Evolutionary conservation across 768 basidiomycete species (phyloP).

Genomic region (Agaricus blazei): DNA sequence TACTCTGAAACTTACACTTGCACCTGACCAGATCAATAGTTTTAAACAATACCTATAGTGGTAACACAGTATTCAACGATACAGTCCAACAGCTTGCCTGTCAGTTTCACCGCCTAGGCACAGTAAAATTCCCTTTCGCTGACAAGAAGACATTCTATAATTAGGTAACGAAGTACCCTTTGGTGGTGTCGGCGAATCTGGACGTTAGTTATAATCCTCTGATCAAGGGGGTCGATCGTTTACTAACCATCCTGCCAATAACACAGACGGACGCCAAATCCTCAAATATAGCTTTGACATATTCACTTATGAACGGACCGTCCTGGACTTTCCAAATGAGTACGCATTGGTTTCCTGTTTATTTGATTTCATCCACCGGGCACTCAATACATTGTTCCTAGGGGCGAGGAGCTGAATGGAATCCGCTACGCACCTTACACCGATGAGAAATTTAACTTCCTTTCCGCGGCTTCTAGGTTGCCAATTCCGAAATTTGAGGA

Average conservation of each 20-base stretch:
- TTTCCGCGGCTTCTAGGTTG: constrained; percentile 14
- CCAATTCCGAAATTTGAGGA: constrained; percentile 4
- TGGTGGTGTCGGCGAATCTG: constrained; percentile 51
- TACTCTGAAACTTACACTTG: not conserved
- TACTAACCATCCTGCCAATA: not conserved
- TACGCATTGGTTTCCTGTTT: constrained; percentile 21
- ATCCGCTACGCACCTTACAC: constrained; percentile 52
- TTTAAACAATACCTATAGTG: constrained; percentile 49
- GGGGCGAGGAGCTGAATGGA: constrained; percentile 33
- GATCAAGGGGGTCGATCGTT: not conserved
- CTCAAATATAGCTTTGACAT: constrained; percentile 50
- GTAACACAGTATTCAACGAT: constrained; percentile 55
- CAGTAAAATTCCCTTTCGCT: not conserved
- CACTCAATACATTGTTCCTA: constrained; percentile 14
- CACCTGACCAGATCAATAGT: constrained; percentile 31
- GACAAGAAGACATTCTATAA: constrained; percentile 10
- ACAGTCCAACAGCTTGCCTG: constrained; percentile 48
- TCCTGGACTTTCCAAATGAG: constrained; percentile 48
- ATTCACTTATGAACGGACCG: constrained; percentile 45
- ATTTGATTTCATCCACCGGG: not conserved
- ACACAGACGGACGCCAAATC: constrained; percentile 48
- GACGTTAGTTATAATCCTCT: constrained; percentile 38
- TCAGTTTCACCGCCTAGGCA: constrained; percentile 19
- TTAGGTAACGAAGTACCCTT: constrained; percentile 22
- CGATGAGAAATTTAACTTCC: constrained; percentile 25